phyloP scores from a whole-genome alignment of 768 basidiomycete species.

The Boletus sp. region DNA sequence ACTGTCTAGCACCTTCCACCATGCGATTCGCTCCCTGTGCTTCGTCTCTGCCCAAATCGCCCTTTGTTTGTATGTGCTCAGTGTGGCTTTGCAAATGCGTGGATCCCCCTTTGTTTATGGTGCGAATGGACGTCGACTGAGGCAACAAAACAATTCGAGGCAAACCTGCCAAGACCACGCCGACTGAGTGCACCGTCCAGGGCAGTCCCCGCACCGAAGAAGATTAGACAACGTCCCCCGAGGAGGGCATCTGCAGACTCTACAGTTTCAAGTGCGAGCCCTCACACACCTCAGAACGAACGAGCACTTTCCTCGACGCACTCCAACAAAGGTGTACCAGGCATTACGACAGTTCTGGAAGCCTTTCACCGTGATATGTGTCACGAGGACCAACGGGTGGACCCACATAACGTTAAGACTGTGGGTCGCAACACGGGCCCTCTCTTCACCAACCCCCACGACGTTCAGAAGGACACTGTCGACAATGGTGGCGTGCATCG shows the following conservation, averaged over 20 bases:
- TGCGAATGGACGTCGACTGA: conserved; percentile 46
- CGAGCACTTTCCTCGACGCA: conserved; percentile 5
- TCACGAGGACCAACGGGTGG: conserved; percentile 8
- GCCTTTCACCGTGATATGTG: conserved; percentile 22
- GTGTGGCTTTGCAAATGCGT: conserved; percentile 47
- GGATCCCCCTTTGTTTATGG: conserved; percentile 50
- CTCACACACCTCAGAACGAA: conserved; percentile 22
- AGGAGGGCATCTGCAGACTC: conserved; percentile 25
- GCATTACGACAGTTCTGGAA: conserved; percentile 29
- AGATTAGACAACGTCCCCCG: not conserved
- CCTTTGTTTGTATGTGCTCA: conserved; percentile 44
- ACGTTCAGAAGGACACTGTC: conserved; percentile 14
- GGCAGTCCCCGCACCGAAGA: conserved; percentile 11
- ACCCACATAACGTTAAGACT: conserved; percentile 12
- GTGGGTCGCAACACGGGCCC: not conserved
- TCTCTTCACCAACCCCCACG: conserved; percentile 6
- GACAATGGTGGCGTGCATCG: conserved; percentile 19
- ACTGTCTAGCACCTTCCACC: conserved; percentile 39
- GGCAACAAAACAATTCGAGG: conserved; percentile 39
- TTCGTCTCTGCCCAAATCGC: conserved; percentile 40
- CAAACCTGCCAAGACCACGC: conserved; percentile 36
- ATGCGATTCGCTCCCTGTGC: conserved; percentile 45
- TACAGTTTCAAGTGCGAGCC: conserved; percentile 15
- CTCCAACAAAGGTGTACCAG: conserved; percentile 15
- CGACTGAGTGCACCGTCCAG: conserved; percentile 29